Conservation (phyloP, 2,329 filamentous ascomycete genomes). For the Aspergillus sp. region DNA sequence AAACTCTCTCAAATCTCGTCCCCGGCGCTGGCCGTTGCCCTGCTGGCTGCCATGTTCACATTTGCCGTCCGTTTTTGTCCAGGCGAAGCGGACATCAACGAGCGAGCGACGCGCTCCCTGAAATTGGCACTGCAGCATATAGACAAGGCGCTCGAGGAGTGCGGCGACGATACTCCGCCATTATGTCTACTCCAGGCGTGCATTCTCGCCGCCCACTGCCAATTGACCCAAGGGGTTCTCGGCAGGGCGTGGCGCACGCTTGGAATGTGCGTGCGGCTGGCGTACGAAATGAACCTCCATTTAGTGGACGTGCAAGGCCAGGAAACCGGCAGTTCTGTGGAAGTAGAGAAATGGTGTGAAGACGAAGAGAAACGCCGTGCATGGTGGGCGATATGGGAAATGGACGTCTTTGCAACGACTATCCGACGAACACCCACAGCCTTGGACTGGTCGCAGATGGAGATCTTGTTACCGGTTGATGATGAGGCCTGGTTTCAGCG, state of each 20-base stretch:
- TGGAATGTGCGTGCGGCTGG: constrained; percentile 28
- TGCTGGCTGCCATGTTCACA: background rate
- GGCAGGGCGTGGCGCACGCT: constrained; percentile 39
- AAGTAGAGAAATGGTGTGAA: background rate
- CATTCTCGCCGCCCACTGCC: constrained; percentile 36
- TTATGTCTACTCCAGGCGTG: constrained; percentile 30
- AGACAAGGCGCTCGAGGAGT: background rate
- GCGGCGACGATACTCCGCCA: background rate
- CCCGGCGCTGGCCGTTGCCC: background rate
- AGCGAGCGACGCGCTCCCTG: background rate
- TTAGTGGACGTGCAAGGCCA: background rate
- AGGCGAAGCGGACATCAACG: background rate
- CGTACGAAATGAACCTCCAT: constrained; percentile 34
- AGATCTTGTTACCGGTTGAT: constrained; percentile 37
- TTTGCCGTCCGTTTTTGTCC: background rate
- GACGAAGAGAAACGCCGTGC: constrained; percentile 40
- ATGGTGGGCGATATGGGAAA: constrained; percentile 47
- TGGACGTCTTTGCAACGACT: constrained; percentile 45
- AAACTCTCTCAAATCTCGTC: constrained; percentile 14
- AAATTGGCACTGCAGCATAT: background rate
- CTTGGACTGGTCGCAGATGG: constrained; percentile 37
- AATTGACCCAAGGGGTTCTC: constrained; percentile 36
- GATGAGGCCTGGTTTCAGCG: constrained; percentile 37
- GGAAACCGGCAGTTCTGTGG: background rate
- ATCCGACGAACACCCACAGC: constrained; percentile 39